Percentiles rank a stretch among this genome's conserved stretches.
phyloP scores from a whole-genome alignment of 495 filamentous ascomycete genomes.

The Xylaria intraflava region DNA sequence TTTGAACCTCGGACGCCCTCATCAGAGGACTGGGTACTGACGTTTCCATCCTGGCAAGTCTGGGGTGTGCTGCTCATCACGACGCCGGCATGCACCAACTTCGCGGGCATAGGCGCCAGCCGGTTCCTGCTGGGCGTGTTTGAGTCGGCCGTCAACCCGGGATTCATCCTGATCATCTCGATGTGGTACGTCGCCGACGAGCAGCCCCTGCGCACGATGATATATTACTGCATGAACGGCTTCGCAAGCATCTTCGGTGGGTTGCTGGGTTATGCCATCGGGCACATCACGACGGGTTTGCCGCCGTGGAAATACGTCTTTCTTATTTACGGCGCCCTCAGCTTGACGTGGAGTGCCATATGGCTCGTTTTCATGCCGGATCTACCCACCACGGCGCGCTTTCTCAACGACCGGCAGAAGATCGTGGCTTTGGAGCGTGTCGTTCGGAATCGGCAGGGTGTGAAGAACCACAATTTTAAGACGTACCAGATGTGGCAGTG shows the following conservation, averaged over 20 bases:
- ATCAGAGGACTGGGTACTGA: background rate
- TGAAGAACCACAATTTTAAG: conserved; percentile 53
- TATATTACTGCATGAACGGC: conserved; percentile 52
- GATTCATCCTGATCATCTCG: conserved; percentile 50
- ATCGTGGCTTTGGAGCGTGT: conserved; percentile 49
- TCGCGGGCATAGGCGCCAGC: conserved; percentile 41
- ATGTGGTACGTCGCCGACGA: conserved; percentile 52
- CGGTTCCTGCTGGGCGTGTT: conserved; percentile 50
- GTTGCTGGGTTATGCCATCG: conserved; percentile 46
- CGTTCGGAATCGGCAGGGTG: conserved; percentile 50
- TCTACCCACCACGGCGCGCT: conserved; percentile 49
- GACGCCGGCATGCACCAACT: conserved; percentile 46
- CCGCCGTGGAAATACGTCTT: conserved; percentile 44
- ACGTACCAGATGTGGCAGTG: conserved; percentile 49
- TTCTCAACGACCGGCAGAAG: conserved; percentile 43
- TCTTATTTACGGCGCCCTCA: conserved; percentile 46
- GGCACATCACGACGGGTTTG: conserved; percentile 35
- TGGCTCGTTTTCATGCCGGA: conserved; percentile 54
- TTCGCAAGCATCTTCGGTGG: conserved; percentile 51
- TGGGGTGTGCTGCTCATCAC: conserved; percentile 41
- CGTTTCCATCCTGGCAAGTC: conserved; percentile 13
- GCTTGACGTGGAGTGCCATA: conserved; percentile 45
- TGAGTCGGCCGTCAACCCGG: conserved; percentile 52
- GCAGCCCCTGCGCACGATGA: conserved; percentile 49
- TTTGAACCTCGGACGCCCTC: background rate